These are phyloP conservation scores for Fusarium coicis DNA, from an alignment of 2,329 filamentous ascomycete genomes.

Conservation along the genomic window DNA sequence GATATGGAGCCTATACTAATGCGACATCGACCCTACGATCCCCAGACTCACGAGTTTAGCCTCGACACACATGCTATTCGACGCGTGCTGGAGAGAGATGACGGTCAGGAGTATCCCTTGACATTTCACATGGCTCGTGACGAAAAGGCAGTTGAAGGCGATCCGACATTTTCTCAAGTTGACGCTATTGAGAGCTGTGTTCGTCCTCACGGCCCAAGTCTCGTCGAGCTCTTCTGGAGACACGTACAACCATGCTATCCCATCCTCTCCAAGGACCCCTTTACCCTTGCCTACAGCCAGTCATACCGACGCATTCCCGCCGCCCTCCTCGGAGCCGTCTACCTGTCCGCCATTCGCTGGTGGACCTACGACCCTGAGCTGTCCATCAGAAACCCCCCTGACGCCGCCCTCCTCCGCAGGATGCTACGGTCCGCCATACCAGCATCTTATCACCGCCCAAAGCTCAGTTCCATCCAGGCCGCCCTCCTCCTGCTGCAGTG, in stretches of 20 bases:
- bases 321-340: conserved; percentile 64
- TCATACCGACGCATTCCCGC: conserved; percentile 64
- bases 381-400: conserved; percentile 44
- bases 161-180: conserved; percentile 38
- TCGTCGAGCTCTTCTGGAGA: conserved; percentile 72
- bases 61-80: conserved; percentile 72
- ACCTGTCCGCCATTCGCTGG: conserved; percentile 65
- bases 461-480: conserved; percentile 46
- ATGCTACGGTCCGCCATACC: conserved; percentile 42
- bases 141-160: conserved; percentile 44
- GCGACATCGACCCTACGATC: conserved; percentile 63
- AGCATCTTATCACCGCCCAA: conserved; percentile 46
- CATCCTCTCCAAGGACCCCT: conserved; percentile 64
- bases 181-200: conserved; percentile 67
- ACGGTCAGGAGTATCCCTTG: conserved; percentile 47
- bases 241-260: conserved; percentile 65
- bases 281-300: conserved; percentile 62
- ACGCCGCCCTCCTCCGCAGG: conserved; percentile 38
- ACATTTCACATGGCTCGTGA: conserved; percentile 50
- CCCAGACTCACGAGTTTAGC: conserved; percentile 50
- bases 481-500: conserved; percentile 45
- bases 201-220: conserved; percentile 65
- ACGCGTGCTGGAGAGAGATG: conserved; percentile 63
- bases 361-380: conserved; percentile 59
- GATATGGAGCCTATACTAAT: conserved; percentile 51